phyloP scores from a whole-genome alignment of 345 rosid species.

The Rhizophora mangle region DNA sequence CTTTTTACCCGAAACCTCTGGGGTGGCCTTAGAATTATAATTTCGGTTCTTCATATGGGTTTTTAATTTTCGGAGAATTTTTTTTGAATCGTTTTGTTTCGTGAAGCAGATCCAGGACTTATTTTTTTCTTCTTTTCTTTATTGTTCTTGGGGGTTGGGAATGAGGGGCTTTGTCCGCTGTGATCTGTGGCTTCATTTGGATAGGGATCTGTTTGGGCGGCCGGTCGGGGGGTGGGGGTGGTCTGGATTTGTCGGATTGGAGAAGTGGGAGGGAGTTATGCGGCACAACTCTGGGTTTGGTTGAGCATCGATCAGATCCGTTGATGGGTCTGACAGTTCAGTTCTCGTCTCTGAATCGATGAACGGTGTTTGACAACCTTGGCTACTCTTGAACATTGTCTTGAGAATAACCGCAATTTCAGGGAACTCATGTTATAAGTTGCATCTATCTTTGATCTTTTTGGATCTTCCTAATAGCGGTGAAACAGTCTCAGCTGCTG shows the following conservation, averaged over 20 bases:
- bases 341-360: not conserved
- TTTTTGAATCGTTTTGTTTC: not conserved
- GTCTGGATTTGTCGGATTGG: not conserved
- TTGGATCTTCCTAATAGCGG: too few relatives aligned
- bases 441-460: too few relatives aligned
- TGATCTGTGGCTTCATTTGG: too few relatives aligned
- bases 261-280: not conserved
- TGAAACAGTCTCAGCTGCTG: too few relatives aligned
- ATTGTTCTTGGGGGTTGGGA: too few relatives aligned
- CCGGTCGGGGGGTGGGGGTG: not conserved
- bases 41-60: too few relatives aligned
- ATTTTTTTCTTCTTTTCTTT: not conserved
- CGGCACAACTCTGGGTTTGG: not conserved
- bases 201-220: not conserved
- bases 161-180: too few relatives aligned
- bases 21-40: not conserved
- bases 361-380: not conserved
- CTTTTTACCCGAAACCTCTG: too few relatives aligned
- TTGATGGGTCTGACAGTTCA: not conserved
- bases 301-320: slow-evolving; percentile 25
- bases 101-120: not conserved
- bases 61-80: not conserved
- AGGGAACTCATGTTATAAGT: too few relatives aligned
- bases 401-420: too few relatives aligned
- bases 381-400: too few relatives aligned